Percentiles rank a stretch among this genome's conserved stretches.
Evolutionary conservation across 805 yeast species (phyloP).

Genomic region (Cyberlindnera meyerae): DNA sequence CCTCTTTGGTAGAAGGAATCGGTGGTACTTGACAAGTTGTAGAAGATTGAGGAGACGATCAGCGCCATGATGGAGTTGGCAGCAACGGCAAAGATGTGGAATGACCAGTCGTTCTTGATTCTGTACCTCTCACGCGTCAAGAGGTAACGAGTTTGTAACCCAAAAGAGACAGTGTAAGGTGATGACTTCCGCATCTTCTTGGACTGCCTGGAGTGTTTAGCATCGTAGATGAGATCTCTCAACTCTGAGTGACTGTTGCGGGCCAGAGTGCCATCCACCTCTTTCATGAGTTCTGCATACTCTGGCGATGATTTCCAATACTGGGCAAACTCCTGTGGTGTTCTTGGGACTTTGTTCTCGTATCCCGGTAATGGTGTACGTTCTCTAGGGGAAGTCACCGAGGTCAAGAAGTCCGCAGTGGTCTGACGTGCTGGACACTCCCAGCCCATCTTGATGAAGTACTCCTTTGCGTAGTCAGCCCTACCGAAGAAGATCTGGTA

Average conservation of each 20-base stretch:
- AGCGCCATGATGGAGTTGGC: slow-evolving; percentile 51
- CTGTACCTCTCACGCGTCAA: slow-evolving; percentile 44
- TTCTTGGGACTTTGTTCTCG: slow-evolving; percentile 46
- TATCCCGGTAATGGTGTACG: slow-evolving; percentile 39
- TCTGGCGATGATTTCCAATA: slow-evolving; percentile 45
- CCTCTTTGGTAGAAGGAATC: slow-evolving; percentile 50
- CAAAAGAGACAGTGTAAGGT: slow-evolving; percentile 49
- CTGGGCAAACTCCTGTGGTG: slow-evolving; percentile 47
- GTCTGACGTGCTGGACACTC: slow-evolving; percentile 54
- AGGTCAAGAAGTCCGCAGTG: slow-evolving; percentile 54
- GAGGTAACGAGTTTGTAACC: slow-evolving; percentile 46
- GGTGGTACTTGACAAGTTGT: slow-evolving; percentile 41
- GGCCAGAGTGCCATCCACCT: slow-evolving; percentile 9
- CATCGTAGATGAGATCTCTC: slow-evolving; percentile 29
- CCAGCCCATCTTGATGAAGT: slow-evolving; percentile 50
- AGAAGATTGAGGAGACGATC: slow-evolving; percentile 53
- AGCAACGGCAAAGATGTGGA: slow-evolving; percentile 36
- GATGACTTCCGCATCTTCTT: slow-evolving; percentile 41
- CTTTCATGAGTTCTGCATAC: slow-evolving; percentile 22
- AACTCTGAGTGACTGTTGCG: slow-evolving; percentile 32
- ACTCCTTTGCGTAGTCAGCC: slow-evolving; percentile 41
- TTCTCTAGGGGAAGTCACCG: slow-evolving; percentile 50
- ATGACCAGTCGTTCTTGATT: slow-evolving; percentile 44
- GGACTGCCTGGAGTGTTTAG: slow-evolving; percentile 51
- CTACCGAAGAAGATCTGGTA: slow-evolving; percentile 51